Evolutionary conservation across 306 rosid genomes (phyloP).

Genomic region (Vigna unguiculata): DNA sequence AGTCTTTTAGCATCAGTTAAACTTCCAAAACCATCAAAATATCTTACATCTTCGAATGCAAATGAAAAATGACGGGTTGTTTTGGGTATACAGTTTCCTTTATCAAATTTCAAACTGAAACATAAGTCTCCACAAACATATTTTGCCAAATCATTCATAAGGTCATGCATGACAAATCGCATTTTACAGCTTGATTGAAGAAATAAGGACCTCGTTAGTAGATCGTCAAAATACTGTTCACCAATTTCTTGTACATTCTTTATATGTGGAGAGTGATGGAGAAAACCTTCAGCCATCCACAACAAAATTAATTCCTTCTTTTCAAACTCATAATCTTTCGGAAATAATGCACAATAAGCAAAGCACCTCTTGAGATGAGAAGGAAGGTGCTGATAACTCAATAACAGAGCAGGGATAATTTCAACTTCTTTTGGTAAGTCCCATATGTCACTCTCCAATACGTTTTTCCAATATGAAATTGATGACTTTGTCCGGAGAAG

Average conservation of each 20-base stretch:
- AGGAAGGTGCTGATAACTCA: slow-evolving; percentile 24
- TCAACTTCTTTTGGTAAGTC: neutral
- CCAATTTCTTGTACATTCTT: neutral
- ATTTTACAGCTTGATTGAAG: neutral
- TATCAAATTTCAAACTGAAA: neutral
- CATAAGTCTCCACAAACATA: neutral
- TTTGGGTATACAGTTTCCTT: neutral
- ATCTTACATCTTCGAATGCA: fast-evolving
- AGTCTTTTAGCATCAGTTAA: neutral
- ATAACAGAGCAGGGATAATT: neutral
- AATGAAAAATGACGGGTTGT: neutral
- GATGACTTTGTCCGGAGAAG: neutral
- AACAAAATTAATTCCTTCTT: neutral
- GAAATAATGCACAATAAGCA: slow-evolving; percentile 11
- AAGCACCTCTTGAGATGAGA: slow-evolving; percentile 31
- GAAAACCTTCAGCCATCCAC: slow-evolving; percentile 22
- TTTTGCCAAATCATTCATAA: neutral
- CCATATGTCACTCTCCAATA: neutral
- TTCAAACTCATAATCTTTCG: neutral
- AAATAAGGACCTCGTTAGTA: neutral
- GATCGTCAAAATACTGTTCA: neutral
- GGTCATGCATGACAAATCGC: neutral
- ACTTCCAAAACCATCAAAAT: neutral
- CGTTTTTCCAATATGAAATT: neutral
- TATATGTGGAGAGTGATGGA: neutral